A percentile compares a stretch with the other conserved stretches of the same genome.
phyloP scores from a whole-genome alignment of 2,329 filamentous ascomycete species.

The Penicillium sp. region DNA sequence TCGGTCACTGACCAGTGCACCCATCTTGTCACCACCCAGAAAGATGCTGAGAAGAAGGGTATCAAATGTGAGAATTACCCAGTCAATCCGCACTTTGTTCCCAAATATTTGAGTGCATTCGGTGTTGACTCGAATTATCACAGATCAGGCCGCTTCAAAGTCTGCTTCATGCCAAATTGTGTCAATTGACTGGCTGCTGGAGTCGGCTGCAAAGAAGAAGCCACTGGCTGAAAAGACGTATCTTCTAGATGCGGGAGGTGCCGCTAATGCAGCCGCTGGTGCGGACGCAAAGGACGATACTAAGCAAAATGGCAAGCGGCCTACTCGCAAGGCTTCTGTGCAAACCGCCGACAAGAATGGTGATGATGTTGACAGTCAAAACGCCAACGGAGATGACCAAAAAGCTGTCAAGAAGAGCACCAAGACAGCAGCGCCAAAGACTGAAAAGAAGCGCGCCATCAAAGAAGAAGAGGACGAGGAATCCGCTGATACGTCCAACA shows the following conservation, averaged over 20 bases:
- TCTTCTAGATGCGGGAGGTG: slow-evolving; percentile 28
- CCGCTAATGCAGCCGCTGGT: neutral
- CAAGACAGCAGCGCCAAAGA: slow-evolving; percentile 11
- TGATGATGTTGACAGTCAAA: neutral
- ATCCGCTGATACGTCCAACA: slow-evolving; percentile 19
- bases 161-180: slow-evolving; percentile 58
- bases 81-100: slow-evolving; percentile 39
- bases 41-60: slow-evolving; percentile 38
- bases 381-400: slow-evolving; percentile 25
- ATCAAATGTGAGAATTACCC: slow-evolving; percentile 35
- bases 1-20: slow-evolving; percentile 37
- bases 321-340: neutral
- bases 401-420: neutral
- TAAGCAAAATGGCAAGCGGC: slow-evolving; percentile 7
- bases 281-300: neutral
- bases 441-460: slow-evolving; percentile 22
- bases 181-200: slow-evolving; percentile 61
- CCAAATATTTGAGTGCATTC: slow-evolving; percentile 25
- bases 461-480: slow-evolving; percentile 13
- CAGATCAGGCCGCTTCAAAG: slow-evolving; percentile 49
- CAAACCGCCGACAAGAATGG: neutral
- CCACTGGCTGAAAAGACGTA: slow-evolving; percentile 45
- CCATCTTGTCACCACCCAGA: slow-evolving; percentile 41
- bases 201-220: slow-evolving; percentile 51
- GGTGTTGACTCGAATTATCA: slow-evolving; percentile 51